Evolutionary conservation across 2,329 filamentous ascomycete genomes (phyloP), one percentile per base, ranked within the genome.

Genomic region (Teratosphaeria destructans): DNA sequence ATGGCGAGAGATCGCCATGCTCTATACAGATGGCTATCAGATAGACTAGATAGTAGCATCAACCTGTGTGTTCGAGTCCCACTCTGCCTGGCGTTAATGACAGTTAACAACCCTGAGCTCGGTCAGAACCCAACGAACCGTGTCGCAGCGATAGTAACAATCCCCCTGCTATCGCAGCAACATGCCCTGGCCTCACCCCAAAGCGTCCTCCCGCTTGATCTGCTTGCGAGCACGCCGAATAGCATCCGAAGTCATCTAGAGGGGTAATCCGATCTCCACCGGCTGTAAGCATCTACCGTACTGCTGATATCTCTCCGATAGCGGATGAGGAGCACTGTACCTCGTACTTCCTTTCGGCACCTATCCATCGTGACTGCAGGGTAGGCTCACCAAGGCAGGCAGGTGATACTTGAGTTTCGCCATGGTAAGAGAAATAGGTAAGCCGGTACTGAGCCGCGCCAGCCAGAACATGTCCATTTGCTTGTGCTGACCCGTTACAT

Each of bases 1-100:
- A 8, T 61, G 59, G 49, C 57, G 61, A 59, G 61, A 55, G 11
- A 54, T 54, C 43, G 61, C 62, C 62, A 62, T 64, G 16, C 12
- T 49, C 43, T 49, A 49, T 49, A 23, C 43, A 43, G 11, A 43
- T 5, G 43, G 43, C 43, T 49, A 23, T 49, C 43, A 49, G 43
- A 49, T 10, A 49, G 43, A 10, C n/a, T 49, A 49, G 43, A 49
- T 23, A 49, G 16, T 49, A 49, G 43, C 43, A n/a, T n/a, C 43
- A n/a, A 49, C 43, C 3, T 26, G 43, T n/a, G 43, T 49, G 43
- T n/a, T 49, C 43, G 16, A 49, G 43, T 49, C 43, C 43, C 43
- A 49, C 43, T 23, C 43, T 10, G 43, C 19, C 43, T 19, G 16
- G 19, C 8, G 43, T 49, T n/a, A 23, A 10, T 23, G 5, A 32